phyloP scores from a whole-genome alignment of 2,329 filamentous ascomycete genomes.

The Aspergillus quadricinctus region DNA sequence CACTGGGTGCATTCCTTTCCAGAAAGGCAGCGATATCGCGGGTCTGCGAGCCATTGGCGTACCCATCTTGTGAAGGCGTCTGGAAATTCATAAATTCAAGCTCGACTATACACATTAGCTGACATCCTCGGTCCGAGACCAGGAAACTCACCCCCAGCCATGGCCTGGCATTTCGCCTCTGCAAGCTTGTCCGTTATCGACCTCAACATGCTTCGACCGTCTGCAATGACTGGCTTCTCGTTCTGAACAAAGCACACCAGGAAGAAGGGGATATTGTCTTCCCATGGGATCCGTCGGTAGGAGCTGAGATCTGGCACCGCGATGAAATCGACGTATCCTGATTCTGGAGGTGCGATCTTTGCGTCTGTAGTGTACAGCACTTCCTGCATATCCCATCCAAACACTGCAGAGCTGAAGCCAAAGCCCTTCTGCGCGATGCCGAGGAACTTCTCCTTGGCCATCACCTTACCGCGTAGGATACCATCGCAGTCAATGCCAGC shows the following conservation, averaged over 20 bases:
- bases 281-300: slow-evolving; percentile 83
- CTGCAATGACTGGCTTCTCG: slow-evolving; percentile 65
- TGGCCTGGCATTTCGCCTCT: slow-evolving; percentile 65
- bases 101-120: slow-evolving; percentile 57
- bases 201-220: slow-evolving; percentile 70
- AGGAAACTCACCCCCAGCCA: slow-evolving; percentile 70
- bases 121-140: not conserved
- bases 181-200: slow-evolving; percentile 63
- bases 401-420: slow-evolving; percentile 87
- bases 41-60: slow-evolving; percentile 70
- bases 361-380: slow-evolving; percentile 64
- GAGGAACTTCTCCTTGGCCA: slow-evolving; percentile 88
- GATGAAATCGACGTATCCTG: slow-evolving; percentile 80
- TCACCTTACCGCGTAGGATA: slow-evolving; percentile 78
- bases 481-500: slow-evolving; percentile 84
- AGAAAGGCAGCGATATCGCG: slow-evolving; percentile 72
- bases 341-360: slow-evolving; percentile 76
- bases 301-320: slow-evolving; percentile 71
- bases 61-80: slow-evolving; percentile 25
- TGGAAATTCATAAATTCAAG: slow-evolving; percentile 66
- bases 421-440: slow-evolving; percentile 73
- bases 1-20: slow-evolving; percentile 63
- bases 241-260: slow-evolving; percentile 77
- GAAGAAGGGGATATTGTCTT: slow-evolving; percentile 79
- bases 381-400: slow-evolving; percentile 97